These are phyloP conservation scores for Diaporthe longicolla DNA, from an alignment of 2,329 filamentous ascomycete species.

Conservation along the genomic window DNA sequence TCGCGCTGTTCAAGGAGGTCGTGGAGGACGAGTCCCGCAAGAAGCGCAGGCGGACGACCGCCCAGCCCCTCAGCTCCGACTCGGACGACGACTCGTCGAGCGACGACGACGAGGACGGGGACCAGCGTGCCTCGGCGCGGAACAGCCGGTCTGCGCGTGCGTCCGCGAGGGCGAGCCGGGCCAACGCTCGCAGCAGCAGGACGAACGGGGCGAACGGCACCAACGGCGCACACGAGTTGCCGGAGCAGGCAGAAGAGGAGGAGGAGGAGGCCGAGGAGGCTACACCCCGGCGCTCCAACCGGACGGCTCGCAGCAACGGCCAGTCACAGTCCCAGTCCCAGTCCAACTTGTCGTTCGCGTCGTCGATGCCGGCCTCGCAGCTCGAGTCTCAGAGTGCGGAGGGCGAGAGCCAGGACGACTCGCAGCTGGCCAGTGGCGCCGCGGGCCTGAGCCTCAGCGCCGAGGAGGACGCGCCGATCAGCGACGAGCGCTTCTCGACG, in stretches of 20 bases:
- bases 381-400: slow-evolving; percentile 60
- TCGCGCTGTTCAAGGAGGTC: slow-evolving; percentile 97
- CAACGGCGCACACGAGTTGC: slow-evolving; percentile 50
- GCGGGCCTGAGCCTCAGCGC: slow-evolving; percentile 56
- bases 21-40: slow-evolving; percentile 84
- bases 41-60: slow-evolving; percentile 79
- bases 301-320: slow-evolving; percentile 54
- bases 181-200: slow-evolving; percentile 44
- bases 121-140: slow-evolving; percentile 53
- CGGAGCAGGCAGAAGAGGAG: slow-evolving; percentile 64
- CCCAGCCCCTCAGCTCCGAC: slow-evolving; percentile 67
- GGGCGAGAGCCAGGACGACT: slow-evolving; percentile 59
- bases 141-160: slow-evolving; percentile 48
- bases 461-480: slow-evolving; percentile 63
- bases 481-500: slow-evolving; percentile 73
- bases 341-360: slow-evolving; percentile 80
- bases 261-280: slow-evolving; percentile 61
- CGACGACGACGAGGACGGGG: slow-evolving; percentile 70
- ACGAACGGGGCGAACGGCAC: slow-evolving; percentile 47
- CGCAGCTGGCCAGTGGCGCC: slow-evolving; percentile 59
- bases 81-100: slow-evolving; percentile 71
- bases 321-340: slow-evolving; percentile 58
- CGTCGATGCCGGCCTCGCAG: slow-evolving; percentile 83
- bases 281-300: slow-evolving; percentile 59
- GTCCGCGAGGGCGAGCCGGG: slow-evolving; percentile 51